Conservation (phyloP, 2,329 filamentous ascomycete genomes). For the Chaetomium sp. region DNA sequence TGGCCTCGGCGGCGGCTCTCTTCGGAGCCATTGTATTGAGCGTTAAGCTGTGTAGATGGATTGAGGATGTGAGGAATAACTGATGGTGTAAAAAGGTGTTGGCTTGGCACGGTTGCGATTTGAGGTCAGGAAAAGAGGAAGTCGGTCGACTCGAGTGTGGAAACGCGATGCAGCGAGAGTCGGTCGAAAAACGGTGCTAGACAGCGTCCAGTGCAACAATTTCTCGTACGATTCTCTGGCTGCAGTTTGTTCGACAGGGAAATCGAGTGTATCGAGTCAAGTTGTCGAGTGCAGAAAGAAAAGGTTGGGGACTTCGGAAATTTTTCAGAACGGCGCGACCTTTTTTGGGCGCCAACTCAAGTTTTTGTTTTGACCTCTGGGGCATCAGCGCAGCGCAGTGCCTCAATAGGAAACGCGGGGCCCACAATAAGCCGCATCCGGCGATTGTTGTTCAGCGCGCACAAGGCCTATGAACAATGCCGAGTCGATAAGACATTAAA, state of each 20-base stretch:
- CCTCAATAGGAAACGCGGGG: conserved; percentile 11
- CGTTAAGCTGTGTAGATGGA: conserved; percentile 1
- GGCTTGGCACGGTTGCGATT: too few relatives aligned
- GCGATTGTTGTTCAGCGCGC: conserved; percentile 3
- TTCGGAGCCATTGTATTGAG: conserved; percentile 21
- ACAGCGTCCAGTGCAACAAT: too few relatives aligned
- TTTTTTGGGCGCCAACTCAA: conserved; percentile 13
- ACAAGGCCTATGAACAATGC: background rate
- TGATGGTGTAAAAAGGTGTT: background rate
- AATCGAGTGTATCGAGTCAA: background rate
- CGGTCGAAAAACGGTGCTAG: too few relatives aligned
- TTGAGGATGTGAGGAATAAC: background rate
- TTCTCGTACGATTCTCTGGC: too few relatives aligned
- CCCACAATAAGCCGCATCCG: conserved; percentile 19
- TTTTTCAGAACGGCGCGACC: conserved; percentile 8
- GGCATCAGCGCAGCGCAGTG: conserved; percentile 4
- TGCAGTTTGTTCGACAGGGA: background rate
- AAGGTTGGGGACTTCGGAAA: conserved; percentile 14
- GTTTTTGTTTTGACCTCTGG: conserved; percentile 13
- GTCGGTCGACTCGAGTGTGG: background rate
- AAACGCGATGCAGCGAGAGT: background rate
- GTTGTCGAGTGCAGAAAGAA: background rate
- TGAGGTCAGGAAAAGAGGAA: background rate
- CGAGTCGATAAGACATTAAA: background rate
- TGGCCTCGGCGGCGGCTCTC: conserved; percentile 8